Evolutionary conservation across 768 basidiomycete species (phyloP), one percentile per base, ranked within the genome.

Genomic region (Clavaria fumosa): DNA sequence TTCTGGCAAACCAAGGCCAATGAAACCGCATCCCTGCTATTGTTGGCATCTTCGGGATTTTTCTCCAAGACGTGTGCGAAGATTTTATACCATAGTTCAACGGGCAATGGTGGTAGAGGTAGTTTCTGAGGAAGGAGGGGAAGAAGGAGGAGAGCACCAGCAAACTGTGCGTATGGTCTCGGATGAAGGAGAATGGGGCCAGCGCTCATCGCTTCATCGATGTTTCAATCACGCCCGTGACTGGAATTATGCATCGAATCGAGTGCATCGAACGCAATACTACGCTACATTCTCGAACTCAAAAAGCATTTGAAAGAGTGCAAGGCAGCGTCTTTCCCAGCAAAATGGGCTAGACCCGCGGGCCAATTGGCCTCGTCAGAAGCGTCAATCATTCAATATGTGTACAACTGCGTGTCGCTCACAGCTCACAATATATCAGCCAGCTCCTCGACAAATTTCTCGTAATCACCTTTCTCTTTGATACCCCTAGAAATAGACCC

Each of bases 401-500:
- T 9, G 14, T 28, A 28, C 9, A 28, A 28, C 26, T 28, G 50
- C n/a, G 54, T 39, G 14, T 58, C 60, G n/a, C n/a, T n/a, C n/a
- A n/a, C n/a, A n/a, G n/a, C n/a, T n/a, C n/a, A n/a, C 23, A 83
- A 50, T 33, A 83, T 67, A 51, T 81, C 79, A 21, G 68, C 66
- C 69, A 83, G 74, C 45, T 80, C 80, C 39, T 78, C 79, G 28
- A 81, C 59, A 55, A 82, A 84, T 44, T 74, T 81, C 37, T 68
- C 70, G 50, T 84, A 85, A 47, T 83, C 81, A 42, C 75, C 75
- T 52, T 69, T 74, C 39, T 54, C 57, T 51, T 66, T 71, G 40
- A 54, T 45, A 14, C 44, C 37, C 11, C 44, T 53, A 12, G 31
- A 32, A 36, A 48, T 58, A 44, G 40, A 14, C 37, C 38, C 40